Conservation (phyloP, 192 early-diverging fungal genomes). For the Geranomyces variabilis region DNA sequence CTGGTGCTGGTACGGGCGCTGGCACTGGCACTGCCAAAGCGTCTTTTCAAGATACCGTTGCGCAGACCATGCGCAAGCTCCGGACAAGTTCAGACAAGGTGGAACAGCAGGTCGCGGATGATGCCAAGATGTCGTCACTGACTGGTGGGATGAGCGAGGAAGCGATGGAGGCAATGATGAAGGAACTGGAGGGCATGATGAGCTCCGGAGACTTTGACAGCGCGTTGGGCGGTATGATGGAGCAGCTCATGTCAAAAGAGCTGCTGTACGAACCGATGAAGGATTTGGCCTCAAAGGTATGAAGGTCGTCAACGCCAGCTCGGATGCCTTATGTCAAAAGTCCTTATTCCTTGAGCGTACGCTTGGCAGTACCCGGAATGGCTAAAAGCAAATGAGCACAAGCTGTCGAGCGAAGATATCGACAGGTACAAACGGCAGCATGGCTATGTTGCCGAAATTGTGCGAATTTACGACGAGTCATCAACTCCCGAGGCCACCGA, state of each 20-base stretch:
- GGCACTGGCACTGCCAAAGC: neutral
- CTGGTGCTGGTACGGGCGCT: too few relatives aligned
- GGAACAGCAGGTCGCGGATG: constrained; percentile 48
- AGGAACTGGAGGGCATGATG: constrained; percentile 77
- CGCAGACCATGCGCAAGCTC: constrained; percentile 87
- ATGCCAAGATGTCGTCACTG: constrained; percentile 27
- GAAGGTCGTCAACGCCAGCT: neutral
- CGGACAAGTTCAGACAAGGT: constrained; percentile 83
- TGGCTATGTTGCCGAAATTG: constrained; percentile 76
- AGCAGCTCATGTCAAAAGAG: constrained; percentile 91
- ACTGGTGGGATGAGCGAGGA: constrained; percentile 51
- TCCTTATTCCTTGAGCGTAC: neutral
- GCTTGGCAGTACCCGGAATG: constrained; percentile 83
- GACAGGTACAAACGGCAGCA: constrained; percentile 80
- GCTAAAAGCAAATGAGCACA: constrained; percentile 77
- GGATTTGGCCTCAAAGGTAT: constrained; percentile 79
- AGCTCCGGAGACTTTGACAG: constrained; percentile 80
- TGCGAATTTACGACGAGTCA: constrained; percentile 77
- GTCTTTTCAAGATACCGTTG: constrained; percentile 85
- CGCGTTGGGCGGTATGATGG: constrained; percentile 86
- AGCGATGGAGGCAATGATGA: constrained; percentile 86
- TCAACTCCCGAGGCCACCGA: constrained; percentile 63
- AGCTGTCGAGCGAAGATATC: constrained; percentile 70
- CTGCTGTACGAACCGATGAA: constrained; percentile 95
- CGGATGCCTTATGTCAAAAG: neutral